Conservation (phyloP, 2,329 filamentous ascomycete species). For the Clonostachys sp. region DNA sequence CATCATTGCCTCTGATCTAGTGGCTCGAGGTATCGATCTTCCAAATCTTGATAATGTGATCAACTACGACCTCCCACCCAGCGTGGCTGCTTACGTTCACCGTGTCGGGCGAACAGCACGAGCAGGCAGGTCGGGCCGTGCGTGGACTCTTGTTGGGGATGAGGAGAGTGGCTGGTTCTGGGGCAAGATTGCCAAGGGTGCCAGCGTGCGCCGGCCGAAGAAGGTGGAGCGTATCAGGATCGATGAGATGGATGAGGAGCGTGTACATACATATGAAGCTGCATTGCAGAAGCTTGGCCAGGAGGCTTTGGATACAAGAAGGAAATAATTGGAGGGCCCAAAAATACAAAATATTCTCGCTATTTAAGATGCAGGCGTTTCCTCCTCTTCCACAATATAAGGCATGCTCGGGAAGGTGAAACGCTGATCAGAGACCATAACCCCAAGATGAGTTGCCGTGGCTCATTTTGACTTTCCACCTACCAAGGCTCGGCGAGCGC, state of each 20-base stretch:
- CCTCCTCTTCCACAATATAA: no score
- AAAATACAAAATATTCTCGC: no score
- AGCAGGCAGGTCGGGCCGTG: slow-evolving; percentile 69
- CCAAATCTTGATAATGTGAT: slow-evolving; percentile 76
- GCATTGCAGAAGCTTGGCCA: slow-evolving; percentile 59
- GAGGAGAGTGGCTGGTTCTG: slow-evolving; percentile 90
- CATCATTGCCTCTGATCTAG: slow-evolving; percentile 88
- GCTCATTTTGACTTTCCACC: no score
- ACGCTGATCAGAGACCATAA: no score
- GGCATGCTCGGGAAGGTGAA: no score
- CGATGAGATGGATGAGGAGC: slow-evolving; percentile 40
- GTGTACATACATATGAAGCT: slow-evolving; percentile 41
- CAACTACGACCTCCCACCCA: slow-evolving; percentile 88
- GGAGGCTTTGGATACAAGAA: slow-evolving; percentile 39
- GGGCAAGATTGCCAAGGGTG: slow-evolving; percentile 67
- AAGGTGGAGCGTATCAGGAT: slow-evolving; percentile 44
- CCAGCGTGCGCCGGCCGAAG: slow-evolving; percentile 36
- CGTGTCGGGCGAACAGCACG: slow-evolving; percentile 87
- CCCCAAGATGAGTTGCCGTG: no score
- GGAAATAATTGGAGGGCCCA: no score
- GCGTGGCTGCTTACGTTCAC: slow-evolving; percentile 80
- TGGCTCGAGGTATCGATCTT: slow-evolving; percentile 84
- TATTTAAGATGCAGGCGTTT: no score
- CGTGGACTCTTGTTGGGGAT: slow-evolving; percentile 83
- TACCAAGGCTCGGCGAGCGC: no score